Base-by-base conservation (phyloP, 225 moss, liverwort and hornwort genomes). In the Climacium dendroides region DNA sequence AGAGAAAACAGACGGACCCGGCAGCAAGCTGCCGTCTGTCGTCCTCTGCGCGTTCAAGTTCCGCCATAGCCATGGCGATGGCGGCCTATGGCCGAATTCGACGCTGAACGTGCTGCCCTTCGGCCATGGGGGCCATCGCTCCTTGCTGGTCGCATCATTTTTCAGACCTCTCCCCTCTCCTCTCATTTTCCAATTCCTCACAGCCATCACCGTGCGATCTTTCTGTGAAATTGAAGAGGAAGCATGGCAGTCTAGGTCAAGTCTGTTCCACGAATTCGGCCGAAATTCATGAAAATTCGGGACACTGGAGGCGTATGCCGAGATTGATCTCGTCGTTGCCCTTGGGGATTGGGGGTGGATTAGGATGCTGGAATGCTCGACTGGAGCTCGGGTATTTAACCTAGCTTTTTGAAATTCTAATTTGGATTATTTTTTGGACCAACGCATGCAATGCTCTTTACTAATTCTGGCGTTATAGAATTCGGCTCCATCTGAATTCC, bases 381-480 rank as follows among this genome's bases (percentile, higher is more conserved):
- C 85, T 58, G 64, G 75, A 74, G 83, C 86, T 88, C 74, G 88
- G 91, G 89, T 91, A 83, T 69, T 60, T 52, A 41, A 57, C 71
- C 67, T 54, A 78, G 67, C 29, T 69, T 48, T 37, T 37, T 50
- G 83, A 52, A 45, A 47, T 74, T 86, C 69, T 17, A n/a, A 84
- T 60, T n/a, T 11, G 9, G 50, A 20, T 41, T 24, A 4, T 24
- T 6, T 63, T 48, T 7, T 9, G 43, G 39, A 61, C 22, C 45
- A 45, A 45, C 8, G 30, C 79, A 29, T 45, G 79, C 45, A 45
- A 32, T 61, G 59, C 17, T 45, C 41, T 80, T 61, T 59, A 30
- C 59, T 80, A 61, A 61, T 61, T 80, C 34, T 81, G 47, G 35
- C 45, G 47, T 20, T 10, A 6, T 63, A 34, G 80, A 81, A 41